Evolutionary conservation across 495 filamentous ascomycete genomes (phyloP).

Genomic region (Aspergillus carlsbadensis): DNA sequence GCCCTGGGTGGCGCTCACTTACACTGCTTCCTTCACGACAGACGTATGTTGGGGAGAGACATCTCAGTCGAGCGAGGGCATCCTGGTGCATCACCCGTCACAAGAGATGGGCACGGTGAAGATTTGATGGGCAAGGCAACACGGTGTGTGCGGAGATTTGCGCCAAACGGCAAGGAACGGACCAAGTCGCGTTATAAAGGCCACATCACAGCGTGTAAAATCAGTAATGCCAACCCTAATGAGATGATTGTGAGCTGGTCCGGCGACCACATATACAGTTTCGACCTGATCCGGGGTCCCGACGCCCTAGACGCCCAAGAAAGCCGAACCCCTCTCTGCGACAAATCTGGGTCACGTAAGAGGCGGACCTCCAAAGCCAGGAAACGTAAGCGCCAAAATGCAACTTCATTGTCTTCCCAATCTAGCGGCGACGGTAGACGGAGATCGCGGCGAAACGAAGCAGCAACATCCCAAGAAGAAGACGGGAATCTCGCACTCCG

Average conservation of each 20-base stretch:
- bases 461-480: constrained; percentile 28
- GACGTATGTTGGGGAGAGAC: constrained; percentile 71
- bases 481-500: constrained; percentile 45
- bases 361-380: constrained; percentile 40
- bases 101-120: constrained; percentile 44
- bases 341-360: constrained; percentile 21
- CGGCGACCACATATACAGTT: constrained; percentile 72
- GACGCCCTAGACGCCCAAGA: constrained; percentile 47
- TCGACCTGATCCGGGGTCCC: constrained; percentile 64
- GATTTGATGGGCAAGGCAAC: constrained; percentile 63
- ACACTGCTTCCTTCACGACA: constrained; percentile 74
- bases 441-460: constrained; percentile 39
- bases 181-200: constrained; percentile 56
- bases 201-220: constrained; percentile 78
- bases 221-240: constrained; percentile 73
- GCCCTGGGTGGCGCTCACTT: constrained; percentile 70
- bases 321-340: constrained; percentile 14
- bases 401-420: constrained; percentile 42
- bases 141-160: constrained; percentile 68
- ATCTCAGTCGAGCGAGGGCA: constrained; percentile 51
- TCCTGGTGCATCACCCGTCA: constrained; percentile 31
- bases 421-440: constrained; percentile 41
- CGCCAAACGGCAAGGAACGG: constrained; percentile 55
- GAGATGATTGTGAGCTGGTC: constrained; percentile 77
- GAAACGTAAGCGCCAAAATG: constrained; percentile 59